Conservation (phyloP, 1,284 basidiomycete genomes). For the Irpex rosettiformis region DNA sequence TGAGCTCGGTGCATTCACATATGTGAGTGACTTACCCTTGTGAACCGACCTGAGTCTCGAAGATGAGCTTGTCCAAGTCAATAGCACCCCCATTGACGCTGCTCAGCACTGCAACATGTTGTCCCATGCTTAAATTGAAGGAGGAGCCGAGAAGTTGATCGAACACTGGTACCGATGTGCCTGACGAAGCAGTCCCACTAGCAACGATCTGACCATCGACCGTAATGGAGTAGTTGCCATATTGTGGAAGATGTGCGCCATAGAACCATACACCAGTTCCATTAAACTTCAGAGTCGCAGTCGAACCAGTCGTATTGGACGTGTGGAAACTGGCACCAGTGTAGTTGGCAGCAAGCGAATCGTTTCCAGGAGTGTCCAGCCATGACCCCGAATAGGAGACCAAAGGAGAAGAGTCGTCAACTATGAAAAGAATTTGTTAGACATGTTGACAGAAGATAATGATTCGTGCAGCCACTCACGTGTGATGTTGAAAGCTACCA, state of each 20-base stretch:
- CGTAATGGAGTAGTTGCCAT: conserved; percentile 44
- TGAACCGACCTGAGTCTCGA: conserved; percentile 37
- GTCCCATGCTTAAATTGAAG: conserved; percentile 38
- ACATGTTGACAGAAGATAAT: background rate
- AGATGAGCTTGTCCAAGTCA: conserved; percentile 47
- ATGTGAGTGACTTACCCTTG: conserved; percentile 31
- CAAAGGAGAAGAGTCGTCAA: conserved; percentile 31
- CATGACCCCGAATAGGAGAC: conserved; percentile 29
- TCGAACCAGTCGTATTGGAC: conserved; percentile 22
- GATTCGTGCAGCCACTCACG: conserved; percentile 21
- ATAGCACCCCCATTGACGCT: conserved; percentile 39
- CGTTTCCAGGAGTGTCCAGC: conserved; percentile 23
- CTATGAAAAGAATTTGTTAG: conserved; percentile 16
- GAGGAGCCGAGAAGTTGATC: conserved; percentile 41
- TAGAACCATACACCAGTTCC: conserved; percentile 53
- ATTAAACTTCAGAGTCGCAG: conserved; percentile 27
- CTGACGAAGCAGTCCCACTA: conserved; percentile 33
- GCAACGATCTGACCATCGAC: conserved; percentile 41
- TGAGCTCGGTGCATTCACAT: background rate
- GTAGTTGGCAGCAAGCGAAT: conserved; percentile 20
- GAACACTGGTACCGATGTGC: conserved; percentile 22
- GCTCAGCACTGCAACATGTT: conserved; percentile 44
- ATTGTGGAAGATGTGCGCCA: conserved; percentile 42
- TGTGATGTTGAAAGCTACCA: conserved; percentile 32
- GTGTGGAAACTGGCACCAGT: conserved; percentile 22